Evolutionary conservation across 495 filamentous ascomycete species (phyloP).

Genomic region (Podospora appendiculata): DNA sequence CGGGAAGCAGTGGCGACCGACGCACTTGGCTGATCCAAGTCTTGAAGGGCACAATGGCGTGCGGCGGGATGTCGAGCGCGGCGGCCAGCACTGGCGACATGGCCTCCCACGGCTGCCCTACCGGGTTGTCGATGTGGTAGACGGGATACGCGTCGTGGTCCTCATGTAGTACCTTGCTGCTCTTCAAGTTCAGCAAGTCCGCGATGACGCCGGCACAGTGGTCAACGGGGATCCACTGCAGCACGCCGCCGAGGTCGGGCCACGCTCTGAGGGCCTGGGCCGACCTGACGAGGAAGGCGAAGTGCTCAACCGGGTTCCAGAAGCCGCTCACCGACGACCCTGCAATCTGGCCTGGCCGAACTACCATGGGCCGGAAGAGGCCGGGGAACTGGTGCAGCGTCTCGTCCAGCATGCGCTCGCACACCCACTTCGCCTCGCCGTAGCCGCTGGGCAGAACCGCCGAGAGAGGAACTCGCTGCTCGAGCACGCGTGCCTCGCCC

Average conservation of each 20-base stretch:
- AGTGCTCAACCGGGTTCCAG: conserved; percentile 46
- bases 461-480: too few species aligned
- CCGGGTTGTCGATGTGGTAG: conserved; percentile 52
- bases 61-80: conserved; percentile 27
- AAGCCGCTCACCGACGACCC: conserved; percentile 41
- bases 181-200: conserved; percentile 31
- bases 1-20: conserved; percentile 9
- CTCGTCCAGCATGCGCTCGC: conserved; percentile 42
- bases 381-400: conserved; percentile 36
- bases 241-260: conserved; percentile 33
- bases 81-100: conserved; percentile 34
- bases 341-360: conserved; percentile 42
- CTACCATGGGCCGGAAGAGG: conserved; percentile 35
- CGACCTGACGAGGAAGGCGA: conserved; percentile 44
- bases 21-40: conserved; percentile 43
- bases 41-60: conserved; percentile 32
- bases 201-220: conserved; percentile 30
- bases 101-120: conserved; percentile 39
- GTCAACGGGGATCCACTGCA: conserved; percentile 46
- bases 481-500: conserved; percentile 22
- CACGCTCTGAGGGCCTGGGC: conserved; percentile 36
- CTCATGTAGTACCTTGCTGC: conserved; percentile 9
- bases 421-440: conserved; percentile 42
- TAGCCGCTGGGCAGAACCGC: conserved; percentile 34
- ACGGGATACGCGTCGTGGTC: conserved; percentile 23